phyloP scores from a whole-genome alignment of 495 filamentous ascomycete genomes.

The Lasiosphaeria miniovina region DNA sequence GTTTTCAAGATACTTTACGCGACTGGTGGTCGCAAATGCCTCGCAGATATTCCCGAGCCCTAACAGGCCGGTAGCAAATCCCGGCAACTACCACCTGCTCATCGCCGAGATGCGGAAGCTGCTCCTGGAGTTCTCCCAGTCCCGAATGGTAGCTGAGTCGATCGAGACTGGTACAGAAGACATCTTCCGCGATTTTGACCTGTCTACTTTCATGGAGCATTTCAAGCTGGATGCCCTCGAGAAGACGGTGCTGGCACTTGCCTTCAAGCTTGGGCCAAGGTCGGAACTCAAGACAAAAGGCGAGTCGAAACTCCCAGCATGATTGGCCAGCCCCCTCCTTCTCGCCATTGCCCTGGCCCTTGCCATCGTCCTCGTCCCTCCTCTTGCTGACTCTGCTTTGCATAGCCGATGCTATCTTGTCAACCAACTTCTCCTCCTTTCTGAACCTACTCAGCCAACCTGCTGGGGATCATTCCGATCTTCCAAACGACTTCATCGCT shows the following conservation, averaged over 20 bases:
- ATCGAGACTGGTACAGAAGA: constrained; percentile 81
- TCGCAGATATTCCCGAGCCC: constrained; percentile 77
- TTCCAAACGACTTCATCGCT: constrained; percentile 63
- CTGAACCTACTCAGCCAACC: constrained; percentile 64
- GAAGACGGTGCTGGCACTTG: constrained; percentile 83
- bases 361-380: not conserved
- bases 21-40: constrained; percentile 80
- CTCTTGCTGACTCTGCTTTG: constrained; percentile 32
- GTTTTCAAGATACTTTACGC: constrained; percentile 86
- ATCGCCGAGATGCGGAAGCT: constrained; percentile 84
- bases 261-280: constrained; percentile 76
- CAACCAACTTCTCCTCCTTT: constrained; percentile 70
- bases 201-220: constrained; percentile 87
- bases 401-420: constrained; percentile 78
- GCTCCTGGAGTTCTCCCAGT: constrained; percentile 71
- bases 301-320: constrained; percentile 34
- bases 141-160: constrained; percentile 85
- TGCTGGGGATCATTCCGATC: constrained; percentile 58
- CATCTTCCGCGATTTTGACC: constrained; percentile 89
- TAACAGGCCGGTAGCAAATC: constrained; percentile 66
- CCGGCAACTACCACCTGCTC: constrained; percentile 76
- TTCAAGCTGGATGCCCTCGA: constrained; percentile 86
- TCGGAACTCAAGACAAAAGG: constrained; percentile 86
- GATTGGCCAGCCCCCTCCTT: too few species aligned
- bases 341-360: not conserved